Percentiles rank a stretch among this genome's conserved stretches.
Conservation (phyloP, 495 filamentous ascomycete species). For the Aspergillus mulundensis region DNA sequence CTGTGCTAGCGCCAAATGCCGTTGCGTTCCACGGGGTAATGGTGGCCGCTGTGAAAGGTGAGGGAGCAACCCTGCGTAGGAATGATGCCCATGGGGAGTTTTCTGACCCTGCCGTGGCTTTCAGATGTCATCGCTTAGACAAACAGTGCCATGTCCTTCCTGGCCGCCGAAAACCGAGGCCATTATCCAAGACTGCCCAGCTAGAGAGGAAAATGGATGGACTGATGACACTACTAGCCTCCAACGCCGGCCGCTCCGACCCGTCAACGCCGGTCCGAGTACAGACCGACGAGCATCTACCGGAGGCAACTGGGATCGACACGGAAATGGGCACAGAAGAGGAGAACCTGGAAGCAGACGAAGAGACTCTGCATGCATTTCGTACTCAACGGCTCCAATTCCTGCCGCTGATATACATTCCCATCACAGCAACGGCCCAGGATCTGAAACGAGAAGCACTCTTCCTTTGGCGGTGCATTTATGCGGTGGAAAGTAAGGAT, state of each 20-base stretch:
- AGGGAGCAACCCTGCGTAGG: background rate
- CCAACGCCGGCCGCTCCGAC: background rate
- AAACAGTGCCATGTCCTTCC: conserved; percentile 3
- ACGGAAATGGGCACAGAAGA: background rate
- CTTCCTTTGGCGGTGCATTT: conserved; percentile 12
- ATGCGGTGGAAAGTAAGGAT: background rate
- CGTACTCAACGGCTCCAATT: background rate
- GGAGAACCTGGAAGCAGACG: background rate
- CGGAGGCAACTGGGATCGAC: background rate
- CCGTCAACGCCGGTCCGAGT: no score
- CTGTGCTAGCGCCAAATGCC: conserved; percentile 11
- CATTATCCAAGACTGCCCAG: background rate
- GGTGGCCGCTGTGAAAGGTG: conserved; percentile 9
- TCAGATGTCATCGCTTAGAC: conserved; percentile 11
- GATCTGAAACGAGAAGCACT: conserved; percentile 3
- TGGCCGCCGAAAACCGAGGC: background rate
- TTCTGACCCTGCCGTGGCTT: background rate
- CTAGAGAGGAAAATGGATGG: conserved; percentile 13
- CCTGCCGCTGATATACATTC: conserved; percentile 10
- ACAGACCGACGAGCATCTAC: background rate
- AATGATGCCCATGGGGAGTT: no score
- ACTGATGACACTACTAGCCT: conserved; percentile 4
- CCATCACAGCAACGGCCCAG: background rate
- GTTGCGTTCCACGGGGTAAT: background rate
- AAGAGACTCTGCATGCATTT: background rate